Evolutionary conservation across 352 stramenopile species (phyloP).

Genomic region (Pythium aphanidermatum): DNA sequence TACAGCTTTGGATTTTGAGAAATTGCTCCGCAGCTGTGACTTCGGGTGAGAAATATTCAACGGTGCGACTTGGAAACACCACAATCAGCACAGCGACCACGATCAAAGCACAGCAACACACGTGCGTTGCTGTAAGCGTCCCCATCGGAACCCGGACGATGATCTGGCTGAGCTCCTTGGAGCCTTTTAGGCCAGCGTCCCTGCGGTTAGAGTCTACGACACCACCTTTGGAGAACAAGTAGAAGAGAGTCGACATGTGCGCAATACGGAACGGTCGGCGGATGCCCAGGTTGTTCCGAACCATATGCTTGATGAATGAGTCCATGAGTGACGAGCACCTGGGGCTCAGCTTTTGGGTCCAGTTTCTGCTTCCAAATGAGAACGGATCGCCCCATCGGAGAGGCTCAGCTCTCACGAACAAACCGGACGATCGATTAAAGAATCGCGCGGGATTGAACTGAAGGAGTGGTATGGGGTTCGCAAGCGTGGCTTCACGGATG

Average conservation of each 20-base stretch:
- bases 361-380: not conserved
- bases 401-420: not conserved
- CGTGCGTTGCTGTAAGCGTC: slow-evolving; percentile 33
- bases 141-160: slow-evolving; percentile 8
- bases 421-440: not conserved
- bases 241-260: slow-evolving; percentile 9
- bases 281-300: not conserved
- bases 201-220: slow-evolving; percentile 8
- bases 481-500: not conserved
- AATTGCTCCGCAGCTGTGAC: slow-evolving; percentile 10
- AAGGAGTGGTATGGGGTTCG: slow-evolving; percentile 3
- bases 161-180: slow-evolving; percentile 9
- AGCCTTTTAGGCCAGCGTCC: slow-evolving; percentile 8
- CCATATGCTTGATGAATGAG: slow-evolving; percentile 2
- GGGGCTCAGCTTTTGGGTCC: not conserved
- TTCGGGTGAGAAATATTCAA: slow-evolving; percentile 20
- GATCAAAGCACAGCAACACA: slow-evolving; percentile 28
- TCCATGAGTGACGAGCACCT: not conserved
- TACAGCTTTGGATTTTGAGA: slow-evolving; percentile 6
- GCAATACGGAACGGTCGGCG: not conserved
- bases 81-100: slow-evolving; percentile 23
- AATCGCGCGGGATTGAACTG: slow-evolving; percentile 4
- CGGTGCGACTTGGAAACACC: slow-evolving; percentile 20
- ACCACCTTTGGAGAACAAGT: slow-evolving; percentile 3
- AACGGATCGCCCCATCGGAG: not conserved